Base-by-base conservation (phyloP, 2,329 filamentous ascomycete genomes). In the Fusarium goolgardi region DNA sequence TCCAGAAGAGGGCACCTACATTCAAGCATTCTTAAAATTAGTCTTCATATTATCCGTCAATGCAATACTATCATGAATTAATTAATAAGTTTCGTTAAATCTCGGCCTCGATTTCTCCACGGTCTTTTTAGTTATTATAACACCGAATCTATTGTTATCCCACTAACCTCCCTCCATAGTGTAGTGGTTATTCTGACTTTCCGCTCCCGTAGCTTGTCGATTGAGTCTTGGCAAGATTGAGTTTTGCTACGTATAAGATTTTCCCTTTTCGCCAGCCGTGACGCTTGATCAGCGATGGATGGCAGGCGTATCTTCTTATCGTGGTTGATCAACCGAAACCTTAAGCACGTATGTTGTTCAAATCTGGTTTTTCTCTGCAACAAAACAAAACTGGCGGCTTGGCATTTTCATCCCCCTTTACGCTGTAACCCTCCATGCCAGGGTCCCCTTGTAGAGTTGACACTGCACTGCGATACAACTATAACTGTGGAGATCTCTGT, bases 11-110 rank as follows among this genome's bases (percentile, higher is more conserved):
- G 10, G 20, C 34, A 1, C 65, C 65, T 2, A 34, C n/a, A 2
- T 69, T 69, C n/a, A 32, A 56, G 13, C 65, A 69, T 21, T 68
- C 44, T n/a, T 65, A n/a, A 56, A 27, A 10, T 29, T 45, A 40
- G 34, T 27, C 11, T 29, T 3, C 13, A 13, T 15, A n/a, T 50
- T 27, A 23, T n/a, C 34, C 23, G 6, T 51, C n/a, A n/a, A 20
- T 21, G 32, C 27, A 27, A 18, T 39, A 18, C 10, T 18, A 18
- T 20, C 25, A 6, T 39, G 6, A 21, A 21, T 47, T 2, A 15
- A 32, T 21, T 31, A 8, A 9, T 7, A 3, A 39, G 35, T 31
- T 29, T 31, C 13, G 16, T 9, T 16, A 25, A 51, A 51, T 29
- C 25, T 51, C 47, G 34, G 47, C 13, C 23, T 8, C 21, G 13